Base-by-base conservation (phyloP, 2,329 filamentous ascomycete species). In the Zymoseptoria passerinii region DNA sequence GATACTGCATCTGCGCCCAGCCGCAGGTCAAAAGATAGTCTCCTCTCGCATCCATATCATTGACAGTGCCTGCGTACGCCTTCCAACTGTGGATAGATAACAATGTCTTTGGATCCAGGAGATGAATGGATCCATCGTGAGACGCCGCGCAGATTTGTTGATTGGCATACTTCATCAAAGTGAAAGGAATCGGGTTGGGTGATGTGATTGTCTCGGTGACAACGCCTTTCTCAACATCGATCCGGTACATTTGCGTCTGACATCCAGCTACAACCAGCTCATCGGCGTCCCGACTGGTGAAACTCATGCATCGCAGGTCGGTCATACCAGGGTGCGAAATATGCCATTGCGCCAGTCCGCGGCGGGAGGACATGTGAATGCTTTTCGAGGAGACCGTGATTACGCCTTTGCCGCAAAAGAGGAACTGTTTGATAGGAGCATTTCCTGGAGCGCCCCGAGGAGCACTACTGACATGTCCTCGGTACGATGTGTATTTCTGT, bases 11-110 rank as follows among this genome's bases (percentile, higher is more conserved):
- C 23, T 90, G 82, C 1, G 92, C 95, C 74, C 90, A 95, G 40
- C 94, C 94, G 72, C 94, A 99, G 4, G 94, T 97, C 20, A 97
- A 88, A 56, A 99, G 85, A 65, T 94, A 94, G 72, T 97, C 92
- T 69, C 94, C 90, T 70, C 94, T 89, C 8, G 92, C 90, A 76
- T 99, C 94, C 89, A 99, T 96, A 72, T 97, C 92, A 72, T 90
- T 96, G 71, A 99, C 89, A 54, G 86, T 83, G 8, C 90, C 89
- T 1, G 87, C 87, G 70, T 99, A 94, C 0, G 92, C 91, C 71
- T 90, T 90, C 89, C 94, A 99, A 9, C 84, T 84, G 71, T 92
- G 95, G 65, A 94, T 79, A 4, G 96, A 81, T 49, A 83, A 82
- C 68, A 95, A 89, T 57, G 81, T 89, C 56, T 83, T 78, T 1